A percentile compares a stretch with the other conserved stretches of the same genome.
Conservation (phyloP, 2,329 filamentous ascomycete genomes). For the Trichoderma sp. region DNA sequence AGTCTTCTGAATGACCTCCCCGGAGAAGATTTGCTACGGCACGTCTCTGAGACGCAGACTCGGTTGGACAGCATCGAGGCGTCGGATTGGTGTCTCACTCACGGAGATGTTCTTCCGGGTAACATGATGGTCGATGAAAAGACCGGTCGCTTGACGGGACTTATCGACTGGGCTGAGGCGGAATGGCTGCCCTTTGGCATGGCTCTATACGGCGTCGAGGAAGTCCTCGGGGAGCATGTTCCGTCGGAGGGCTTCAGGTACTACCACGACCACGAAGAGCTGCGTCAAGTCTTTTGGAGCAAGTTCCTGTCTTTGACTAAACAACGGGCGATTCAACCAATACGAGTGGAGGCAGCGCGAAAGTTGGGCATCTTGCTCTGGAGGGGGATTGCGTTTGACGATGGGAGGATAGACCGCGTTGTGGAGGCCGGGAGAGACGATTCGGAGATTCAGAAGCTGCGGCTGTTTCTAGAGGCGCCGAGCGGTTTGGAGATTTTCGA, state of each 20-base stretch:
- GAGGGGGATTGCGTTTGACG: constrained; percentile 62
- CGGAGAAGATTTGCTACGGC: constrained; percentile 19
- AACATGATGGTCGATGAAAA: constrained; percentile 53
- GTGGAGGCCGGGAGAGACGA: constrained; percentile 50
- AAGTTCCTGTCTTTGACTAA: constrained; percentile 29
- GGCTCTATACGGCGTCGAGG: constrained; percentile 58
- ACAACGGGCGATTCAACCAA: not conserved
- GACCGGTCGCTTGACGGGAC: constrained; percentile 46
- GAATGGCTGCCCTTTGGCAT: constrained; percentile 59
- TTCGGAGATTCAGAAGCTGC: constrained; percentile 52
- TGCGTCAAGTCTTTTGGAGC: constrained; percentile 52
- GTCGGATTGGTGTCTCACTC: constrained; percentile 55
- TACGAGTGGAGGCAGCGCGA: constrained; percentile 30
- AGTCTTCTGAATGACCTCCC: constrained; percentile 39
- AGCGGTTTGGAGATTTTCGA: not conserved
- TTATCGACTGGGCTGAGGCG: constrained; percentile 64
- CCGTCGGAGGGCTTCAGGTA: constrained; percentile 40
- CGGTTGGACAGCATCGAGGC: constrained; percentile 32
- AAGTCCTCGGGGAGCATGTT: constrained; percentile 51
- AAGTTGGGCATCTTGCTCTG: constrained; percentile 57
- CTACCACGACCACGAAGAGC: constrained; percentile 38
- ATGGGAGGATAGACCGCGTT: constrained; percentile 55
- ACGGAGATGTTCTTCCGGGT: constrained; percentile 56
- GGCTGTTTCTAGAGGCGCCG: constrained; percentile 27
- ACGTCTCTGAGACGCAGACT: constrained; percentile 29